Evolutionary conservation across 345 rosid species (phyloP), one percentile per base, ranked within the genome.

Genomic region (Syzygium jambos): DNA sequence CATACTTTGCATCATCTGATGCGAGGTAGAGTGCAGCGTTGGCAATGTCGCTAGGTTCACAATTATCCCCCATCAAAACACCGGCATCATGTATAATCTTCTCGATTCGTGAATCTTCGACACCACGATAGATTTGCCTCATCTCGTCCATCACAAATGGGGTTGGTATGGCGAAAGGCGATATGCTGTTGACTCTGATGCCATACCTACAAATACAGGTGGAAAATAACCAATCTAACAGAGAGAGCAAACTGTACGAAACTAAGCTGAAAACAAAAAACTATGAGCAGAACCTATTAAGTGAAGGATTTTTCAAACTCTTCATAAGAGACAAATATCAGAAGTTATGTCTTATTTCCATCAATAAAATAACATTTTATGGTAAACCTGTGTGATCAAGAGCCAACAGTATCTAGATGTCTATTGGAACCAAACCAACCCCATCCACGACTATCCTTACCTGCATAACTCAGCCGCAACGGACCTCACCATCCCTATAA

Each of bases 1-100:
- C 95, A 61, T 95, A 97, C 91, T 95, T 95, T 10, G 99, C 96
- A 88, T 95, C 98, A 57, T 93, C 96, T 0, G 98, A 95, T 4
- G 95, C 96, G 7, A 97, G 93, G 88, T 93, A 97, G 56, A 96
- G 90, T 23, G 98, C 98, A 27, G 98, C 98, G 68, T 96, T 93
- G 51, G 99, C 99, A 83, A 96, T 88, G 85, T 97, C 98, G 23
- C n/a, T 55, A 1, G 98, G 90, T 88, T 97, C 97, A 86, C 95
- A 95, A 51, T 89, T 90, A 65, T 93, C 91, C 85, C 98, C 97
- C 22, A 87, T 86, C 11, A 97, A 83, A 65, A 88, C 92, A 21
- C 99, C 96, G 5, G 85, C 54, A 56, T 84, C 57, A 27, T 93
- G 90, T 80, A 96, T 73, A 84, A 95, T 91, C 65, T 91, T 86